phyloP scores from a whole-genome alignment of 2,329 filamentous ascomycete species.

The Aspergillus sp. region DNA sequence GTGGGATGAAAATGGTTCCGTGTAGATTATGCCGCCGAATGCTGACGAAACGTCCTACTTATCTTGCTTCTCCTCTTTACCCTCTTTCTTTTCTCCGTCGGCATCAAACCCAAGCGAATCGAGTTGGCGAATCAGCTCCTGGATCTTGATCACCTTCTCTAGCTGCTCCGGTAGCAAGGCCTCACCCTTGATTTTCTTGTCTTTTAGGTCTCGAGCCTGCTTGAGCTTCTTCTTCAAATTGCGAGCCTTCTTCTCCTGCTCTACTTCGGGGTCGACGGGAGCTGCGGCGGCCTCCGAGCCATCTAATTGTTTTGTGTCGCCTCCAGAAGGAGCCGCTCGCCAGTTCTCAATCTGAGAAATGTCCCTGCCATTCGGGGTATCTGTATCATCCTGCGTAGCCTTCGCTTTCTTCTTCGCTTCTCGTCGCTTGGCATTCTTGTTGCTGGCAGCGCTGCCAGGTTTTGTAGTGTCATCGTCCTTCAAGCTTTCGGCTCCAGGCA shows the following conservation, averaged over 20 bases:
- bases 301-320: conserved; percentile 27
- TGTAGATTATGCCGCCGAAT: background rate
- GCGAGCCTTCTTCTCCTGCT: conserved; percentile 89
- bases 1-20: background rate
- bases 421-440: conserved; percentile 82
- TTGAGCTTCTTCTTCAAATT: conserved; percentile 93
- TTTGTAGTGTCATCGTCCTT: conserved; percentile 49
- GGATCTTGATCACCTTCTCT: conserved; percentile 96
- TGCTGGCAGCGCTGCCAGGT: conserved; percentile 56
- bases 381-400: conserved; percentile 56
- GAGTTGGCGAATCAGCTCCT: conserved; percentile 85
- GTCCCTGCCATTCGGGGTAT: conserved; percentile 21
- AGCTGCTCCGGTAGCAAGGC: conserved; percentile 88
- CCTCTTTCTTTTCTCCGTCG: conserved; percentile 65
- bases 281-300: conserved; percentile 25
- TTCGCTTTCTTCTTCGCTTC: conserved; percentile 66
- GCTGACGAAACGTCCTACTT: background rate
- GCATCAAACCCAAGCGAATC: conserved; percentile 80
- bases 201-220: conserved; percentile 85
- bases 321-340: conserved; percentile 24
- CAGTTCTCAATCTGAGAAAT: conserved; percentile 32
- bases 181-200: conserved; percentile 86
- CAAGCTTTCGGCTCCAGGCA: conserved; percentile 69
- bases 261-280: conserved; percentile 66
- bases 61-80: conserved; percentile 15